phyloP scores from a whole-genome alignment of 2,329 filamentous ascomycete genomes.

The Talaromyces piceae region DNA sequence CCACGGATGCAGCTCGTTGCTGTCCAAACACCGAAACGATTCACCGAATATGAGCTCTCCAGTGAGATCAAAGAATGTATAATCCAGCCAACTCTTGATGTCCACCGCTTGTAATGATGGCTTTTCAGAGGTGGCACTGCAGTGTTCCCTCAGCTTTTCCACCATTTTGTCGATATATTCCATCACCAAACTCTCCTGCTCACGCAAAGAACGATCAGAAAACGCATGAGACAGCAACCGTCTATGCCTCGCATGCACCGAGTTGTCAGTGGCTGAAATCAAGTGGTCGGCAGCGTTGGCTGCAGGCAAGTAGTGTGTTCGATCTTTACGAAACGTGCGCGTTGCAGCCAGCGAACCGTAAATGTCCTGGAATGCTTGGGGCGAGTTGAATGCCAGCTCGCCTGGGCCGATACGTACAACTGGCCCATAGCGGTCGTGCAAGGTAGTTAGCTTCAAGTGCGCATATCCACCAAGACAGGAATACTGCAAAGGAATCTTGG shows the following conservation, averaged over 20 bases:
- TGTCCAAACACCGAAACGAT: constrained; percentile 32
- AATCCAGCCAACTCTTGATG: constrained; percentile 25
- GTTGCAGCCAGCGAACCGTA: background rate
- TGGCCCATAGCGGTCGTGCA: background rate
- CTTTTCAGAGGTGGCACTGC: no score
- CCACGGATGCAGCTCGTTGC: constrained; percentile 33
- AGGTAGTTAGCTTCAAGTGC: constrained; percentile 2
- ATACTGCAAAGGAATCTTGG: background rate
- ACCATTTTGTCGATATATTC: background rate
- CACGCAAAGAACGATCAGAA: background rate
- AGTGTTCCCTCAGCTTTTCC: background rate
- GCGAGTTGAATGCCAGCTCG: background rate
- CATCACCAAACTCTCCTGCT: background rate
- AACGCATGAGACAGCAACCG: background rate
- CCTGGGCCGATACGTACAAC: background rate
- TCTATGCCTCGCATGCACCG: background rate
- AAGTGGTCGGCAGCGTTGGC: background rate
- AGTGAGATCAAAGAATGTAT: constrained; percentile 33
- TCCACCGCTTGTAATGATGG: background rate
- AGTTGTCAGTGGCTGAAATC: background rate
- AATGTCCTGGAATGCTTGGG: background rate
- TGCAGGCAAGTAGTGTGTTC: background rate
- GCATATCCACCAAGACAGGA: background rate
- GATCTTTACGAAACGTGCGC: background rate
- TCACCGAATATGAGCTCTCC: constrained; percentile 34